Evolutionary conservation across 2,329 filamentous ascomycete genomes (phyloP).

Genomic region (Geoglossum cookeanum): DNA sequence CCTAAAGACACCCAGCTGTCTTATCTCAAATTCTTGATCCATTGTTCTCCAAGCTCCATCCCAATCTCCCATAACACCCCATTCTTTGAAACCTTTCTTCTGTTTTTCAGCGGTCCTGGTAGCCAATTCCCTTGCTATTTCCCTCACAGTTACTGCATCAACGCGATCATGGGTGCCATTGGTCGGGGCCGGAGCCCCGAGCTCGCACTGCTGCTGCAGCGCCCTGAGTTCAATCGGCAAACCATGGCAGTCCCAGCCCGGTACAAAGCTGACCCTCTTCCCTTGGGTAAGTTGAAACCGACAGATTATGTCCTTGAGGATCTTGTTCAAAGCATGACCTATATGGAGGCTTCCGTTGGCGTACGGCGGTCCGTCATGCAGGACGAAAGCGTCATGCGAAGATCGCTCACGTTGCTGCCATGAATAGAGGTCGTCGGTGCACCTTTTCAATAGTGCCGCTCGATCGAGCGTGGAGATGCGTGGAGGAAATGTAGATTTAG

Average conservation of each 20-base stretch:
- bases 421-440: constrained; percentile 70
- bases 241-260: constrained; percentile 96
- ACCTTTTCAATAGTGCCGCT: constrained; percentile 47
- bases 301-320: constrained; percentile 85
- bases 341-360: constrained; percentile 85
- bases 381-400: constrained; percentile 43
- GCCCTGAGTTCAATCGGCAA: constrained; percentile 95
- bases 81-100: constrained; percentile 52
- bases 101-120: constrained; percentile 49
- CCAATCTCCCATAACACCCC: constrained; percentile 70
- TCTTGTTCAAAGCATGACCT: constrained; percentile 91
- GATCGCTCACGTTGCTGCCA: constrained; percentile 53
- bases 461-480: constrained; percentile 27
- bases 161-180: constrained; percentile 18
- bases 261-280: constrained; percentile 58
- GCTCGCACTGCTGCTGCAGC: constrained; percentile 33
- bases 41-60: constrained; percentile 59
- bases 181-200: constrained; percentile 11
- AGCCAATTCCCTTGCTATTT: constrained; percentile 40
- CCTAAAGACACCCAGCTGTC: constrained; percentile 57
- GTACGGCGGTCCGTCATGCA: constrained; percentile 94
- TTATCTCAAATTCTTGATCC: constrained; percentile 54
- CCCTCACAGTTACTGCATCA: constrained; percentile 29
- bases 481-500: constrained; percentile 50
- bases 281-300: constrained; percentile 65